A percentile compares a stretch with the other conserved stretches of the same genome.
phyloP scores from a whole-genome alignment of 2,329 filamentous ascomycete genomes.

The Diaporthe citriasiana region DNA sequence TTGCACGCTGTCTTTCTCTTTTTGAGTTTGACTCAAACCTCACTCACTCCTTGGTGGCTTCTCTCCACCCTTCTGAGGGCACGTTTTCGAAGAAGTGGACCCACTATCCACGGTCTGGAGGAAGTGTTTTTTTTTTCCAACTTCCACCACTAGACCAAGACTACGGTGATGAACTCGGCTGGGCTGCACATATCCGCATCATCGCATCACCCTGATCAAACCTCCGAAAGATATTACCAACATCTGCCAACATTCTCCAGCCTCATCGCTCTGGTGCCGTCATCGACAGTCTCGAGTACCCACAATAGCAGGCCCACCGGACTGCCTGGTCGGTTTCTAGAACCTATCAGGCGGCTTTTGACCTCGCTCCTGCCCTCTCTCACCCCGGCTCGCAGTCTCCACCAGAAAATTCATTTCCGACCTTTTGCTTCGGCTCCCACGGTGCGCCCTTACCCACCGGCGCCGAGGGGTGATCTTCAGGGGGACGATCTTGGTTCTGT shows the following conservation, averaged over 20 bases:
- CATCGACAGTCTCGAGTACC: conserved; percentile 40
- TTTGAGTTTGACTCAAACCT: conserved; percentile 18
- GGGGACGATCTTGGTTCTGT: conserved; percentile 33
- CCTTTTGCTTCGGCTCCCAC: conserved; percentile 29
- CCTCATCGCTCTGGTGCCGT: conserved; percentile 29
- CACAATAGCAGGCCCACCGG: conserved; percentile 31
- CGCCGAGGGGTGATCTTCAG: conserved; percentile 36
- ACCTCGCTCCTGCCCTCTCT: conserved; percentile 25
- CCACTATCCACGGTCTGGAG: not conserved
- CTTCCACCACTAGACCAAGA: not conserved
- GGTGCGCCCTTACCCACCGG: conserved; percentile 34
- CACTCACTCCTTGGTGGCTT: conserved; percentile 24
- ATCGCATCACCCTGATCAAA: conserved; percentile 30
- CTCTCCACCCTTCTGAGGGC: conserved; percentile 12
- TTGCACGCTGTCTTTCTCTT: conserved; percentile 10
- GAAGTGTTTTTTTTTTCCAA: not conserved
- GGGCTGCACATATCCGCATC: conserved; percentile 15
- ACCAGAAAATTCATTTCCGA: conserved; percentile 35
- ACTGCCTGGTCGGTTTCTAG: conserved; percentile 32
- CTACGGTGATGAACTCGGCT: conserved; percentile 26
- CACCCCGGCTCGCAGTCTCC: conserved; percentile 34
- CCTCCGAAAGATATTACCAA: conserved; percentile 16
- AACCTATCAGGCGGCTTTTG: conserved; percentile 16
- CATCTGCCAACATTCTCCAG: conserved; percentile 10
- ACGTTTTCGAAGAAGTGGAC: not conserved